Conservation (phyloP, 2,329 filamentous ascomycete genomes). For the Aureobasidium uvarum region DNA sequence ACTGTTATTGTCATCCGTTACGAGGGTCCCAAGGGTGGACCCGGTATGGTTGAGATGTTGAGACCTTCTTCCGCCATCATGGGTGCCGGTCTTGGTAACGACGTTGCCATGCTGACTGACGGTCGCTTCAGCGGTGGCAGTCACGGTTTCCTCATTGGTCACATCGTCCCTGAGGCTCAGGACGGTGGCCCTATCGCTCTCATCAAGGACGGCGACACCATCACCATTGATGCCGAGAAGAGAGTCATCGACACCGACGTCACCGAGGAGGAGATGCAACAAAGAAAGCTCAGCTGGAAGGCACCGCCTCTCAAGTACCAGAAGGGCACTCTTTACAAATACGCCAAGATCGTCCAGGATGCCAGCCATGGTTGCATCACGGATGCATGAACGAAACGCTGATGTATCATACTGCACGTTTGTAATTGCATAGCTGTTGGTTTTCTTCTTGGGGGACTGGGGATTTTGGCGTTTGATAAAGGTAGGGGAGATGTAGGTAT, state of each 20-base stretch:
- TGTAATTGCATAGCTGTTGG: constrained; percentile 22
- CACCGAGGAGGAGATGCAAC: constrained; percentile 59
- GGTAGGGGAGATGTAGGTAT: constrained; percentile 22
- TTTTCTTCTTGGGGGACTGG: not conserved
- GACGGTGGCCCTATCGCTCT: constrained; percentile 85
- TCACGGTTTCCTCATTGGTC: constrained; percentile 91
- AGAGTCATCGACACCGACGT: constrained; percentile 65
- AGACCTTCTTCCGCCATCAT: constrained; percentile 87
- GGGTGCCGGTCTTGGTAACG: constrained; percentile 73
- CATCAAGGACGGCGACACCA: constrained; percentile 73
- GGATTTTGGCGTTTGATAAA: constrained; percentile 24
- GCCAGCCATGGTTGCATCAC: constrained; percentile 61
- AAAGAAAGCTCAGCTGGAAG: constrained; percentile 52
- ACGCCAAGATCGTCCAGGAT: constrained; percentile 56
- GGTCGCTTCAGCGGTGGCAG: constrained; percentile 84
- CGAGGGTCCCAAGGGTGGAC: constrained; percentile 84
- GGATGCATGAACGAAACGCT: constrained; percentile 40
- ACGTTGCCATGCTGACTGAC: constrained; percentile 87
- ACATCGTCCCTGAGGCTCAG: constrained; percentile 87
- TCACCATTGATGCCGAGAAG: constrained; percentile 83
- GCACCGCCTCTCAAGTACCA: constrained; percentile 57
- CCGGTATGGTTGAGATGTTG: constrained; percentile 94
- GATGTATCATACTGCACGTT: constrained; percentile 1
- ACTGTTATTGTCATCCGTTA: constrained; percentile 74
- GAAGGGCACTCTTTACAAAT: constrained; percentile 61